Evolutionary conservation across 768 basidiomycete species (phyloP), one percentile per base, ranked within the genome.

Genomic region (Amanita pseudoporphyria): DNA sequence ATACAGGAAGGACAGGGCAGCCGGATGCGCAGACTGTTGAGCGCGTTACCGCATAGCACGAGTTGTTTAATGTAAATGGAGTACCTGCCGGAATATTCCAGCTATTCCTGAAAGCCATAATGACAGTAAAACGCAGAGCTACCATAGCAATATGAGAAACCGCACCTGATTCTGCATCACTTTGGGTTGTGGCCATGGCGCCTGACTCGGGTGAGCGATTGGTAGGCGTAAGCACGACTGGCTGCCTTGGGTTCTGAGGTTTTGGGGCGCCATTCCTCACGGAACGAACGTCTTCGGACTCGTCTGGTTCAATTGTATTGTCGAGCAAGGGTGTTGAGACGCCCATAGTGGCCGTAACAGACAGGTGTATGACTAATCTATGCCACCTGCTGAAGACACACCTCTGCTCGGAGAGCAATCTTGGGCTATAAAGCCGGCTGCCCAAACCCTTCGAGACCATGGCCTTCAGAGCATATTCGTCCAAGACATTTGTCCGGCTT

Each of bases 301-400:
- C 90, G 64, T 95, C 92, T 26, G 92, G 81, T 63, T 94, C 92
- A 49, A 95, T 95, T 30, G 86, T 87, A n/a, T 73, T 68, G 52
- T 84, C 74, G 40, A 90, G 71, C 44, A 90, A 69, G 18, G 87
- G 84, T 26, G 80, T 74, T 24, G 73, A 67, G 46, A 68, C 70
- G 66, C 74, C 79, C 82, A 84, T 84, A 31, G 66, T 62, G 40
- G 57, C 56, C 10, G 55, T 28, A 21, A 35, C 39, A 36, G 45
- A 19, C 16, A 30, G 21, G 10, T 16, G 28, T 18, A 37, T 48
- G 47, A 40, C 47, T n/a, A n/a, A n/a, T n/a, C n/a, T 19, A 12
- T 31, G 26, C 26, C 28, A 39, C 12, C 39, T 18, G 16, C 46
- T 37, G 46, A 47, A 36, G 28, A 30, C 9, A 48, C 47, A 1